phyloP scores from a whole-genome alignment of 352 stramenopile species.

The Globisporangium yorkense region DNA sequence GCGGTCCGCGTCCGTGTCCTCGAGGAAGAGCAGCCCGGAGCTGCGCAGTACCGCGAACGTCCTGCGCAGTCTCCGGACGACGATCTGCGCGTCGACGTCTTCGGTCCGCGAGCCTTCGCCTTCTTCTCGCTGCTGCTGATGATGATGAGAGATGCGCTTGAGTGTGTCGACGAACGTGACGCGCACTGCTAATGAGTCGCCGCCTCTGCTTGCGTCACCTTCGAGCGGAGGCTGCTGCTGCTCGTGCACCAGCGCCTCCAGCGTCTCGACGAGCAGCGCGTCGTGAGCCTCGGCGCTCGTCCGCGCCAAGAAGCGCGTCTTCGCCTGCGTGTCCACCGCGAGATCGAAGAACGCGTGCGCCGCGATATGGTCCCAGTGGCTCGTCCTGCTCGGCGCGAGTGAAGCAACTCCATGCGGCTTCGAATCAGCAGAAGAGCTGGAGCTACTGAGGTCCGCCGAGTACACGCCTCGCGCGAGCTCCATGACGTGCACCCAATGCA shows the following conservation, averaged over 20 bases:
- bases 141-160: background rate
- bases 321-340: conserved; percentile 16
- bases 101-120: too few relatives aligned
- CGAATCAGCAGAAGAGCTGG: background rate
- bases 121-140: background rate
- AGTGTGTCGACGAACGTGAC: conserved; percentile 13
- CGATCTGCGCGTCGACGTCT: background rate
- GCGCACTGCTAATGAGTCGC: background rate
- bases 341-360: conserved; percentile 42
- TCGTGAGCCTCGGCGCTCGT: conserved; percentile 18
- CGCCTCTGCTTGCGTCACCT: background rate
- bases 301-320: conserved; percentile 22
- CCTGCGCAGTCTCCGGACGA: conserved; percentile 20
- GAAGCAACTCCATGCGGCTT: too few relatives aligned
- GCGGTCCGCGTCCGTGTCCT: conserved; percentile 41
- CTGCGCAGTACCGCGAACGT: conserved; percentile 37
- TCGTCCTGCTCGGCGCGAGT: background rate
- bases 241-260: conserved; percentile 24
- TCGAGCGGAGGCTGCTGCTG: conserved; percentile 15
- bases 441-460: conserved; percentile 3
- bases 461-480: conserved; percentile 44
- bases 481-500: conserved; percentile 59
- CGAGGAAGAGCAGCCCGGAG: conserved; percentile 47
- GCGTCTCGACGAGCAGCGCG: conserved; percentile 24
- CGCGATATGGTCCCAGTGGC: conserved; percentile 33